Conservation (phyloP, 768 basidiomycete species). For the Naganishia randhawae region DNA sequence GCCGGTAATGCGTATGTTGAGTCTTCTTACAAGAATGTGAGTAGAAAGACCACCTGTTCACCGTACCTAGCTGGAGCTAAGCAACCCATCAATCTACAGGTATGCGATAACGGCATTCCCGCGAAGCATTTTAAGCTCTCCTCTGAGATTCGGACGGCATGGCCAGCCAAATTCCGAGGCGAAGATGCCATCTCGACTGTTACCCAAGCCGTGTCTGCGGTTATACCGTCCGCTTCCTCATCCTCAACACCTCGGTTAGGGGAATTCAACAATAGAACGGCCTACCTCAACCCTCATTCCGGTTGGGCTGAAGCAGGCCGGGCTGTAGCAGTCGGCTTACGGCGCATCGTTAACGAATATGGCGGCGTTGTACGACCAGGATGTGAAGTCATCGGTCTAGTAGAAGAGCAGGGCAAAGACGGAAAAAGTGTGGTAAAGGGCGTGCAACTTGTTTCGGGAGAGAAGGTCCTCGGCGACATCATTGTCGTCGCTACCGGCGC, state of each 20-base stretch:
- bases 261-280: constrained; percentile 48
- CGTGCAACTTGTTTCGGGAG: constrained; percentile 63
- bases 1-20: constrained; percentile 54
- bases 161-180: constrained; percentile 52
- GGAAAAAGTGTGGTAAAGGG: constrained; percentile 54
- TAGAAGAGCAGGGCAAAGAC: constrained; percentile 42
- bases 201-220: constrained; percentile 1
- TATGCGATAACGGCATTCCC: constrained; percentile 17
- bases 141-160: constrained; percentile 55
- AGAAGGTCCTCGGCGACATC: constrained; percentile 54
- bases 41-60: not conserved
- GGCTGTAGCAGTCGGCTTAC: constrained; percentile 60
- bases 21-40: constrained; percentile 58
- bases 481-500: constrained; percentile 67
- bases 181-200: constrained; percentile 10
- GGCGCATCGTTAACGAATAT: constrained; percentile 56
- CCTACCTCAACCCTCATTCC: constrained; percentile 70
- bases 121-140: constrained; percentile 12
- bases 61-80: not conserved
- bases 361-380: constrained; percentile 63
- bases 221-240: constrained; percentile 17
- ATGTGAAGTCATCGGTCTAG: constrained; percentile 59
- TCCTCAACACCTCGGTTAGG: constrained; percentile 28
- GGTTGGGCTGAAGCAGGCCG: constrained; percentile 81
- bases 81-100: not conserved